Conservation (phyloP, 495 filamentous ascomycete genomes). For the Penicillium waksmanii region DNA sequence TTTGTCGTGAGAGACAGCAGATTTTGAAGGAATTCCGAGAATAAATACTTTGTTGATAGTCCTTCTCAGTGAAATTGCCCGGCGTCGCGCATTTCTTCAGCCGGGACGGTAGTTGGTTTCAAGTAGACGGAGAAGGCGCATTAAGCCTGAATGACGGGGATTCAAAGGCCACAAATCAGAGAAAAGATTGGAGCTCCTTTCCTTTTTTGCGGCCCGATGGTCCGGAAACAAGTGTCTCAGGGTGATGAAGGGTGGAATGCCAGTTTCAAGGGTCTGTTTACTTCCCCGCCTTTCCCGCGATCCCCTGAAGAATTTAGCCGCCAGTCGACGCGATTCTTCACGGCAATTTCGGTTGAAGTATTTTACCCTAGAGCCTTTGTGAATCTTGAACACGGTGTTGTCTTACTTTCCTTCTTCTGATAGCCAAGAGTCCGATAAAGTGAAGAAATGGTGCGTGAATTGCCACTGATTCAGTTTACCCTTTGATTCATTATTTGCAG, state of each 20-base stretch:
- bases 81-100: slow-evolving; percentile 1
- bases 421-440: too few species aligned
- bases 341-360: background rate
- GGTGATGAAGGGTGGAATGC: slow-evolving; percentile 11
- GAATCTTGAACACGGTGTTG: background rate
- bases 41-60: background rate
- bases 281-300: slow-evolving; percentile 13
- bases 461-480: too few species aligned
- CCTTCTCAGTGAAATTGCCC: background rate
- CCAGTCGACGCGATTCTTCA: background rate
- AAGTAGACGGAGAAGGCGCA: background rate
- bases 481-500: too few species aligned
- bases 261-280: slow-evolving; percentile 16
- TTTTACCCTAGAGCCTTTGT: background rate
- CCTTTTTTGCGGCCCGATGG: background rate
- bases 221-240: slow-evolving; percentile 5
- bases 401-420: too few species aligned
- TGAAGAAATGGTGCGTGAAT: too few species aligned
- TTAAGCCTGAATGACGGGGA: background rate
- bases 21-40: background rate
- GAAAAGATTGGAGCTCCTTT: background rate
- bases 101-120: background rate
- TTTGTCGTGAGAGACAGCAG: background rate
- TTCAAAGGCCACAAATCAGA: background rate
- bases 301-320: slow-evolving; percentile 14